A percentile compares a stretch with the other conserved stretches of the same genome.
Conservation (phyloP, 83 land plant genomes). For the Larix sibirica region DNA sequence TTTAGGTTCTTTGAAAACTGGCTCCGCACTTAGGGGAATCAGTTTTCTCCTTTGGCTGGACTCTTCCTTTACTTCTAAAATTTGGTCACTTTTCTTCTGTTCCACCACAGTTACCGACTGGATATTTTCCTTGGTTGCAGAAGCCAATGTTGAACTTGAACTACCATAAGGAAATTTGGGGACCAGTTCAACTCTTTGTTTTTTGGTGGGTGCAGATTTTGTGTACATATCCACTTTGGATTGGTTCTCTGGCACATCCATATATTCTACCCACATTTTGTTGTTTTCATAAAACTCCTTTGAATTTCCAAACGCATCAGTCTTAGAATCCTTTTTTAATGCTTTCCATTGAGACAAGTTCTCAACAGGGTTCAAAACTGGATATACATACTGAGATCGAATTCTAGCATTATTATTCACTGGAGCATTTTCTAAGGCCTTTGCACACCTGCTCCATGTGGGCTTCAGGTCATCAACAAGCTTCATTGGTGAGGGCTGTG, state of each 20-base stretch:
- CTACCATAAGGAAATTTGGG: not conserved
- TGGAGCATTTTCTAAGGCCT: slow-evolving; percentile 13
- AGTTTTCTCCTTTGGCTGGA: slow-evolving; percentile 7
- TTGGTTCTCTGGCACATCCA: not conserved
- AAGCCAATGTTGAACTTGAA: not conserved
- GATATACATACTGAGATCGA: slow-evolving; percentile 52
- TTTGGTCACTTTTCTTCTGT: not conserved
- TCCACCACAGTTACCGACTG: not conserved
- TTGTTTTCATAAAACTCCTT: slow-evolving; percentile 6
- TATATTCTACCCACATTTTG: not conserved
- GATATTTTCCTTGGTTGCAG: not conserved
- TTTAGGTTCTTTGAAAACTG: slow-evolving; percentile 17
- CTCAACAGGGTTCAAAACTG: slow-evolving; percentile 31
- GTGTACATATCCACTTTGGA: not conserved
- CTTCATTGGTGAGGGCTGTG: slow-evolving; percentile 44
- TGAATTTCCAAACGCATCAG: slow-evolving; percentile 5
- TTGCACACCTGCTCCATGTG: slow-evolving; percentile 49
- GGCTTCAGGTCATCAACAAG: slow-evolving; percentile 52
- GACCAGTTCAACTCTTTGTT: slow-evolving; percentile 5
- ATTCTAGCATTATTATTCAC: slow-evolving; percentile 35
- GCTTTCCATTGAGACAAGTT: slow-evolving; percentile 22
- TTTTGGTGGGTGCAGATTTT: slow-evolving; percentile 9
- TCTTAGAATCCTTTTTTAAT: slow-evolving; percentile 9
- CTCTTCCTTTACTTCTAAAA: slow-evolving; percentile 1
- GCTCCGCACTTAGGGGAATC: slow-evolving; percentile 17